A percentile compares a stretch with the other conserved stretches of the same genome.
phyloP scores from a whole-genome alignment of 2,329 filamentous ascomycete genomes.

The Camillea tinctor region DNA sequence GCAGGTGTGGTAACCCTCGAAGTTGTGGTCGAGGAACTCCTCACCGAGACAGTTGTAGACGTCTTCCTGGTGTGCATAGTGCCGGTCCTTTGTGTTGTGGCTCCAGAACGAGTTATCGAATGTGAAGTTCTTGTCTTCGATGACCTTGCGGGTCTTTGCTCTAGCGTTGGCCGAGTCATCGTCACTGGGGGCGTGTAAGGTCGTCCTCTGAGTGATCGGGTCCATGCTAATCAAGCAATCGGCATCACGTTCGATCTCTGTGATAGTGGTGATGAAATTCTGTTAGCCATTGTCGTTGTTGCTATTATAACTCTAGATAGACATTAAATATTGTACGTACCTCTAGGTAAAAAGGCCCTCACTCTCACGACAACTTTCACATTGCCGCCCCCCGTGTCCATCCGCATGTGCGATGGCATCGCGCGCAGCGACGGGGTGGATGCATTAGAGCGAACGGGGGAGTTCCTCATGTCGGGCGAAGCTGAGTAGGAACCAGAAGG shows the following conservation, averaged over 20 bases:
- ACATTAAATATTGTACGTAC: constrained; percentile 44
- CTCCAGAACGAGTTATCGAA: constrained; percentile 99
- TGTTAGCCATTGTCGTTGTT: constrained; percentile 9
- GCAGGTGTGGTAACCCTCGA: constrained; percentile 98
- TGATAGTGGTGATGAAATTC: constrained; percentile 7
- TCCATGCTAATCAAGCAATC: constrained; percentile 92
- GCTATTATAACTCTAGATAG: background rate
- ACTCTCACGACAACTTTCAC: constrained; percentile 82
- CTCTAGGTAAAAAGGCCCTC: constrained; percentile 74
- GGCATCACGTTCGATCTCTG: constrained; percentile 78
- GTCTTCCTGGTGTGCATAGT: constrained; percentile 90
- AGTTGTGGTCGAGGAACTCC: constrained; percentile 98
- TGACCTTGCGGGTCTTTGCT: constrained; percentile 67
- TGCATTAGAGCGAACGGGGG: constrained; percentile 58
- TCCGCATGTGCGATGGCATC: constrained; percentile 54
- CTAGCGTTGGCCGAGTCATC: constrained; percentile 52
- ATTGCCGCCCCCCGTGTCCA: constrained; percentile 66
- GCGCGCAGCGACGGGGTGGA: constrained; percentile 76
- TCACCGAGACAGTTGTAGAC: constrained; percentile 93
- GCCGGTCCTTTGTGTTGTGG: constrained; percentile 71
- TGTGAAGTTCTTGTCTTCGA: constrained; percentile 87
- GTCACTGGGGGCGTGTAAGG: constrained; percentile 68
- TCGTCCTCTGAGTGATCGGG: constrained; percentile 80
- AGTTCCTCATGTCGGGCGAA: constrained; percentile 25
- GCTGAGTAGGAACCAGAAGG: background rate